These are phyloP conservation scores for Aspergillus versicolor DNA, from an alignment of 2,329 filamentous ascomycete species.

Conservation along the genomic window DNA sequence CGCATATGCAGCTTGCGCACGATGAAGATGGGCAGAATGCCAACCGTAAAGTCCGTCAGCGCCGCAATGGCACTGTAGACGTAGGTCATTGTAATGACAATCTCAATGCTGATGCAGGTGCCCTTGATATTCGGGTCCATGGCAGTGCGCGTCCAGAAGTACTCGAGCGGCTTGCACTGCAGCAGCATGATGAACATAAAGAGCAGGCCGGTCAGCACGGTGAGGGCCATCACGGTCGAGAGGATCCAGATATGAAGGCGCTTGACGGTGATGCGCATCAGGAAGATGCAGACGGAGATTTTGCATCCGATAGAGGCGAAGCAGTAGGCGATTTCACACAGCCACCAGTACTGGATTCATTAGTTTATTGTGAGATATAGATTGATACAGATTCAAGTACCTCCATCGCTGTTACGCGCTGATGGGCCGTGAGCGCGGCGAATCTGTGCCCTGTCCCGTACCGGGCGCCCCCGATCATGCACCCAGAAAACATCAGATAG, in stretches of 20 bases:
- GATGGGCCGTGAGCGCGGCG: conserved; percentile 10
- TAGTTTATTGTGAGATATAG: not conserved
- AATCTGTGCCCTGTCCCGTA: conserved; percentile 30
- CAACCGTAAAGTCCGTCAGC: conserved; percentile 52
- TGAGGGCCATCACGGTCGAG: conserved; percentile 43
- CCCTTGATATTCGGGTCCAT: conserved; percentile 30
- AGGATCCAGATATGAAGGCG: conserved; percentile 49
- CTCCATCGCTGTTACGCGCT: conserved; percentile 24
- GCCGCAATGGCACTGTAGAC: conserved; percentile 34
- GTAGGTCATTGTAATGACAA: conserved; percentile 35
- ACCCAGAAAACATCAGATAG: conserved; percentile 5
- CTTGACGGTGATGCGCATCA: conserved; percentile 49
- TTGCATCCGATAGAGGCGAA: conserved; percentile 48
- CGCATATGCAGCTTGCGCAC: conserved; percentile 7
- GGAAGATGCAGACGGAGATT: conserved; percentile 53
- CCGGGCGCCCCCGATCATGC: conserved; percentile 8
- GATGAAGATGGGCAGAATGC: conserved; percentile 18
- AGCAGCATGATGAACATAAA: conserved; percentile 56
- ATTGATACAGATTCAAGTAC: not conserved
- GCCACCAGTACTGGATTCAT: conserved; percentile 46
- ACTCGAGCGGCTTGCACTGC: conserved; percentile 52
- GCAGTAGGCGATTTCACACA: conserved; percentile 54
- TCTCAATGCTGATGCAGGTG: conserved; percentile 43
- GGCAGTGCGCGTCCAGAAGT: conserved; percentile 48
- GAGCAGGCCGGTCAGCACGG: conserved; percentile 45